phyloP scores from a whole-genome alignment of 192 early-diverging fungal genomes.

The Obelidium mucronatum region DNA sequence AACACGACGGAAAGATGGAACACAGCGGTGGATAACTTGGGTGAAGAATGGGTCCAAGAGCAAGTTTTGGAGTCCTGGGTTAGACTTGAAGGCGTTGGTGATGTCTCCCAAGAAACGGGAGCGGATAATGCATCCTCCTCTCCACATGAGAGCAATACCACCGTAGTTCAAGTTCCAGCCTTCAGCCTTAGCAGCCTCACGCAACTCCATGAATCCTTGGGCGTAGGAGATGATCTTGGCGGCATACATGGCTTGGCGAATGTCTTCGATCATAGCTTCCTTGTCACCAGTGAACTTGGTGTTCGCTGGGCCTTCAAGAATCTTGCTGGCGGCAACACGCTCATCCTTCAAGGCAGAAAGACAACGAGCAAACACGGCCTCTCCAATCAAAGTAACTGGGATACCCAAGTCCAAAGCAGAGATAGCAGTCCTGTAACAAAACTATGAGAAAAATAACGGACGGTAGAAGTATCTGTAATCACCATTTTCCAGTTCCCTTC shows the following conservation, averaged over 20 bases:
- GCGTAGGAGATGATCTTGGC: slow-evolving; percentile 99
- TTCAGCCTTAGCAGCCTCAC: slow-evolving; percentile 91
- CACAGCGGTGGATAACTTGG: slow-evolving; percentile 82
- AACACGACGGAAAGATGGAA: slow-evolving; percentile 88
- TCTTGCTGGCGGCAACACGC: slow-evolving; percentile 87
- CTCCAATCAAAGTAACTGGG: slow-evolving; percentile 96
- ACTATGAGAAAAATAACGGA: background rate
- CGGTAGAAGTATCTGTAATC: too few species aligned
- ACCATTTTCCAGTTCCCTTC: slow-evolving; percentile 40
- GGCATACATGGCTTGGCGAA: slow-evolving; percentile 94
- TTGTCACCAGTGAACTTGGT: slow-evolving; percentile 84
- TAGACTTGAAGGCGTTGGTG: slow-evolving; percentile 89
- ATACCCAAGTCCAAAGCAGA: slow-evolving; percentile 94
- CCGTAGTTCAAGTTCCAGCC: slow-evolving; percentile 97
- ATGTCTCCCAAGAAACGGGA: slow-evolving; percentile 97
- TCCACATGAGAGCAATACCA: slow-evolving; percentile 99
- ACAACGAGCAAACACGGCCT: slow-evolving; percentile 97
- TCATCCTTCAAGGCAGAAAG: slow-evolving; percentile 96
- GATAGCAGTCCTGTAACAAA: slow-evolving; percentile 90
- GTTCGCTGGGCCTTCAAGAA: slow-evolving; percentile 77
- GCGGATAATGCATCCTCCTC: slow-evolving; percentile 99
- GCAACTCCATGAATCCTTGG: slow-evolving; percentile 99
- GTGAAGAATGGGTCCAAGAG: slow-evolving; percentile 98
- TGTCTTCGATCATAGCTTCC: slow-evolving; percentile 85
- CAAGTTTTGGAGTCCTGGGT: slow-evolving; percentile 88